Evolutionary conservation across 176 grass and related monocot species (phyloP), one percentile per base, ranked within the genome.

Genomic region (Oryza nivara): DNA sequence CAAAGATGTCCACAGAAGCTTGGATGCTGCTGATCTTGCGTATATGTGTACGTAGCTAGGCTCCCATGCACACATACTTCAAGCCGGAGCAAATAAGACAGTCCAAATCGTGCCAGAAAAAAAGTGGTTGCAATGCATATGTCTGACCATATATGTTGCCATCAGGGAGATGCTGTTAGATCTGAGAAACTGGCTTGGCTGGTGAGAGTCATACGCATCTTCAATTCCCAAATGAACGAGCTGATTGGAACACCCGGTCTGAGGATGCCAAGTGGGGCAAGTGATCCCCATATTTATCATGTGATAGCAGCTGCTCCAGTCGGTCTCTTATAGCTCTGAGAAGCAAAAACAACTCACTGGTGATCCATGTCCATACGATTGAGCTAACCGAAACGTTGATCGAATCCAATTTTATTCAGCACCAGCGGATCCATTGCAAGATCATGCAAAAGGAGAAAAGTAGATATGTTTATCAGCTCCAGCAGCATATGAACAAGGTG

Each of bases 291-390:
- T 48, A 83, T 58, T 74, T 64, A 80, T 88, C 76, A 74, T 74
- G 46, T 68, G 87, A 84, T 64, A 48, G 71, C 78, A 65, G 60
- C 76, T 32, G 60, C 76, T 32, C 4, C 34, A 38, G 58, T 63
- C 58, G 6, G 7, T 13, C 22, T 67, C 48, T 54, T 54, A 32
- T 66, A 23, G n/a, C 65, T 25, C 77, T 65, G 65, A 25, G 16
- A 82, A 82, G 36, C 65, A 17, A 66, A 45, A 12, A 34, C 40
- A 54, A 4, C 25, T 20, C 54, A 20, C 34, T 13, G 11, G 84
- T 67, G 12, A 90, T 74, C 80, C 80, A 69, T 74, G 68, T n/a
- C 84, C 84, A 78, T 83, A 83, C 74, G 80, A 74, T 80, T 69
- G 40, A 83, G 80, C 76, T 81, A 77, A 81, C 70, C 71, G 46